A percentile compares a stretch with the other conserved stretches of the same genome.
Evolutionary conservation across 306 rosid species (phyloP).

Genomic region (Rubus parviflorus): DNA sequence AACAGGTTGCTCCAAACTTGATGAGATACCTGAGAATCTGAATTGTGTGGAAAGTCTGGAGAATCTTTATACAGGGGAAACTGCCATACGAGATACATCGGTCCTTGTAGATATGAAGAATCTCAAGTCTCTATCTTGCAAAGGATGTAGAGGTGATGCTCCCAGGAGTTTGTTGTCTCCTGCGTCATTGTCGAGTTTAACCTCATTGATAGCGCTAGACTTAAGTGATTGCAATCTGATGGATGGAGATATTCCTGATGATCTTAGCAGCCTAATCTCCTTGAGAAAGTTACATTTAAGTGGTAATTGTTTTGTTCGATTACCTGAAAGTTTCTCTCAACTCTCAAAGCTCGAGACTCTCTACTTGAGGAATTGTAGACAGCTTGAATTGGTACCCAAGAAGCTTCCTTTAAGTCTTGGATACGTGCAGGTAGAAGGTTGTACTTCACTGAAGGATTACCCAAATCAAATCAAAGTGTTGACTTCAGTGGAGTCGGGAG

Average conservation of each 20-base stretch:
- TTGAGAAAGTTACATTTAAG: not conserved
- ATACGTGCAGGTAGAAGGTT: not conserved
- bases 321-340: not conserved
- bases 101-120: constrained; percentile 11
- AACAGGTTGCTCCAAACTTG: constrained; percentile 13
- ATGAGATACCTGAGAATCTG: constrained; percentile 18
- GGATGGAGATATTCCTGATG: not conserved
- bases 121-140: not conserved
- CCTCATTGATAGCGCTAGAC: not conserved
- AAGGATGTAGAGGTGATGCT: not conserved
- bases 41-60: constrained; percentile 7
- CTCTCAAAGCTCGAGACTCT: not conserved
- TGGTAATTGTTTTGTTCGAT: not conserved
- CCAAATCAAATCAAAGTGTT: not conserved
- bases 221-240: constrained; percentile 19
- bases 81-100: constrained; percentile 14
- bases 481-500: not conserved
- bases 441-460: not conserved
- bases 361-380: not conserved
- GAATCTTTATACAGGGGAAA: constrained; percentile 18
- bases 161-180: not conserved
- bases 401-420: not conserved
- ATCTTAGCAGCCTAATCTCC: not conserved
- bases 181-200: not conserved
- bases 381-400: not conserved